Conservation (phyloP, 169 alveolate genomes). For the Eimeria sp. region DNA sequence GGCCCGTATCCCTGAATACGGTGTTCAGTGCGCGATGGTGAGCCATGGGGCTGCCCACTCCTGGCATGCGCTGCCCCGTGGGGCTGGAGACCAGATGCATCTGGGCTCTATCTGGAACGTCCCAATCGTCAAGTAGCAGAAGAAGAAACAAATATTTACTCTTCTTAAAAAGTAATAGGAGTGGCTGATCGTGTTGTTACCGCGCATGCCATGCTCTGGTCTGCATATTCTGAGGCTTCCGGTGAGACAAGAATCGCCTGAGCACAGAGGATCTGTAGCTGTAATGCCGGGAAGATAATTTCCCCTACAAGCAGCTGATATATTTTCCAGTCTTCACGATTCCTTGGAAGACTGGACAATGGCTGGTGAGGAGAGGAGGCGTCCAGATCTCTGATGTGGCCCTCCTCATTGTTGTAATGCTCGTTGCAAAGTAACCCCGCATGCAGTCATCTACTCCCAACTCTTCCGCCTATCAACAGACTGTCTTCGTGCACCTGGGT, state of each 20-base stretch:
- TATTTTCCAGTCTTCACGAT: background rate
- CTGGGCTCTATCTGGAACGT: background rate
- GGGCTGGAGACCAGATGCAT: slow-evolving; percentile 10
- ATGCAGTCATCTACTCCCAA: background rate
- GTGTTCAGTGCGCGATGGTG: background rate
- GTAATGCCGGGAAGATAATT: background rate
- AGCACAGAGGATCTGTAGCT: background rate
- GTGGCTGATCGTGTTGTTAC: background rate
- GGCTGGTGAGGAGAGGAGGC: background rate
- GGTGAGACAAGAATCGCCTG: background rate
- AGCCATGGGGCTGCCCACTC: slow-evolving; percentile 57
- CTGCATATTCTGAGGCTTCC: background rate
- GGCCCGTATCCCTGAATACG: no score
- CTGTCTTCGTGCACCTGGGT: no score
- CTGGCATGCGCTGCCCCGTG: background rate
- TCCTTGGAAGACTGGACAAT: background rate
- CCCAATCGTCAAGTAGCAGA: background rate
- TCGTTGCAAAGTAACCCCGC: background rate
- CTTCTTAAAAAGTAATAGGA: background rate
- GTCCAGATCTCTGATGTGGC: background rate
- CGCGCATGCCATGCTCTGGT: background rate
- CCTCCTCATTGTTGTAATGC: background rate
- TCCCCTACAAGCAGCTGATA: background rate
- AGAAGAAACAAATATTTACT: background rate
- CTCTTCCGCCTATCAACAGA: background rate